These are phyloP conservation scores for Xylariaceae sp. DNA, from an alignment of 2,329 filamentous ascomycete genomes.

Conservation along the genomic window DNA sequence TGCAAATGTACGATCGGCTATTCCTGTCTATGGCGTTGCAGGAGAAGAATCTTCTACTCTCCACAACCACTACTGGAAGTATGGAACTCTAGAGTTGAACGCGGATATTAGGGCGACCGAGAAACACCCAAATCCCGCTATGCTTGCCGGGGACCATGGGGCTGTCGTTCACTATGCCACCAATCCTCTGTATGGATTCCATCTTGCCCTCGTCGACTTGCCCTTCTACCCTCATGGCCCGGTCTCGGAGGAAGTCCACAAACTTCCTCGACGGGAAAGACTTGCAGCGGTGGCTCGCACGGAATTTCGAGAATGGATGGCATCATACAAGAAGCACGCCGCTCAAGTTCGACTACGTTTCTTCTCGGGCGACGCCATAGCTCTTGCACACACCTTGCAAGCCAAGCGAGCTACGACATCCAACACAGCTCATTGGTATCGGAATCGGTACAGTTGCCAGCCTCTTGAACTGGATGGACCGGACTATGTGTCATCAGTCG, in stretches of 20 bases:
- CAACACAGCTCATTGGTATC: conserved; percentile 39
- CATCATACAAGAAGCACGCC: conserved; percentile 33
- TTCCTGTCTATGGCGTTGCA: conserved; percentile 31
- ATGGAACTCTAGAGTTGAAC: conserved; percentile 26
- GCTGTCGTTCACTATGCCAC: conserved; percentile 42
- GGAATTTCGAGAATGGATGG: conserved; percentile 44
- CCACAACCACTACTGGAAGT: conserved; percentile 33
- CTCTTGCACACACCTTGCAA: conserved; percentile 49
- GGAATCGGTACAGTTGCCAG: conserved; percentile 36
- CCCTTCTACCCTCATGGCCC: conserved; percentile 27
- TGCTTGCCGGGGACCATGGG: conserved; percentile 31
- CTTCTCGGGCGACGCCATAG: conserved; percentile 42
- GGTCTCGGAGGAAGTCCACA: not conserved
- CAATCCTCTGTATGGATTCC: conserved; percentile 50
- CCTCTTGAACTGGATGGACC: conserved; percentile 34
- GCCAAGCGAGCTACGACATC: conserved; percentile 29
- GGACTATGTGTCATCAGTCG: conserved; percentile 35
- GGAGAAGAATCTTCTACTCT: conserved; percentile 21
- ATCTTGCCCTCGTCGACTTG: conserved; percentile 44
- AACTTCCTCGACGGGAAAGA: conserved; percentile 2
- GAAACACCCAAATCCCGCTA: conserved; percentile 40
- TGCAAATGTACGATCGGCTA: conserved; percentile 32
- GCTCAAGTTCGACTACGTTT: conserved; percentile 40
- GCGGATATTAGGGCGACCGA: conserved; percentile 9
- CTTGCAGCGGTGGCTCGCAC: conserved; percentile 33